Conservation (phyloP, 2,329 filamentous ascomycete genomes). For the Fusarium pilosicola region DNA sequence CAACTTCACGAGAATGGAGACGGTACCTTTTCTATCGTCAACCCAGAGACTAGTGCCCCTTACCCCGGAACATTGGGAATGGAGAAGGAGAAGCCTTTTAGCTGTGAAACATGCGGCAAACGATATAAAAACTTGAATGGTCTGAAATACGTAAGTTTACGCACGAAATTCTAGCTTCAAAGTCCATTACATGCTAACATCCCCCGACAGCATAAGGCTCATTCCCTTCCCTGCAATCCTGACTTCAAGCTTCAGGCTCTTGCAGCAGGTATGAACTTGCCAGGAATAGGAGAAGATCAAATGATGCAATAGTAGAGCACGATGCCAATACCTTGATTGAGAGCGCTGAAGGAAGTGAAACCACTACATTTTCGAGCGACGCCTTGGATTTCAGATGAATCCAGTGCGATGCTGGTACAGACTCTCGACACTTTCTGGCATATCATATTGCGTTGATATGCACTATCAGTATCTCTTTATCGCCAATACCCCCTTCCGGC, state of each 20-base stretch:
- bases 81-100: conserved; percentile 99
- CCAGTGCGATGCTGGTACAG: background rate
- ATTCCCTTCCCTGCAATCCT: conserved; percentile 90
- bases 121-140: conserved; percentile 99
- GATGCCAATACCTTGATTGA: background rate
- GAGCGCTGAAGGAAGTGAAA: background rate
- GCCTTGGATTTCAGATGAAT: background rate
- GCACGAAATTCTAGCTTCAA: background rate
- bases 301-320: conserved; percentile 47
- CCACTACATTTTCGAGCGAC: background rate
- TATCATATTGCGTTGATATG: conserved; percentile 24
- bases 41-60: conserved; percentile 91
- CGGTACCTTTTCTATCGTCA: conserved; percentile 97
- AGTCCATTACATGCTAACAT: conserved; percentile 46
- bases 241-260: conserved; percentile 67
- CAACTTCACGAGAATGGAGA: conserved; percentile 96
- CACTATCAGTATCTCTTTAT: conserved; percentile 24
- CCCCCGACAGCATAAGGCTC: conserved; percentile 71
- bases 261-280: conserved; percentile 56
- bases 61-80: conserved; percentile 98
- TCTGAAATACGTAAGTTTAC: conserved; percentile 82
- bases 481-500: conserved; percentile 31
- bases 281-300: conserved; percentile 58
- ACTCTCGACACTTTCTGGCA: conserved; percentile 26
- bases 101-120: conserved; percentile 96